These are phyloP conservation scores for Colletotrichum filicis DNA, from an alignment of 2,329 filamentous ascomycete genomes.

Conservation along the genomic window DNA sequence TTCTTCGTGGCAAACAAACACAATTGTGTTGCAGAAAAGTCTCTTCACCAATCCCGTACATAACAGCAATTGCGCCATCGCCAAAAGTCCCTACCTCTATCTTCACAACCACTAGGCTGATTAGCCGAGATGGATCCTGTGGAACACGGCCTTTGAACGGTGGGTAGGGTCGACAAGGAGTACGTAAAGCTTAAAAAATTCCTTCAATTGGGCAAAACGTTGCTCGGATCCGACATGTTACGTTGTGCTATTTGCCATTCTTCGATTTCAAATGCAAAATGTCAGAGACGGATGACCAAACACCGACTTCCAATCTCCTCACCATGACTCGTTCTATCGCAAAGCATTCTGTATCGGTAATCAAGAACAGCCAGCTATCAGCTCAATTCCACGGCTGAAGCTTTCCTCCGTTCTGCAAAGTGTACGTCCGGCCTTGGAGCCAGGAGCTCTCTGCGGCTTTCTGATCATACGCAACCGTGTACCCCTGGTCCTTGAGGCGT, in stretches of 20 bases:
- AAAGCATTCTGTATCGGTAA: neutral
- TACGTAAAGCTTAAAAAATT: neutral
- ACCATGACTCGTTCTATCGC: neutral
- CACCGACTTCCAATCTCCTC: neutral
- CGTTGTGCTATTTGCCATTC: neutral
- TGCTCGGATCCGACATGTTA: neutral
- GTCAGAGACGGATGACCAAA: neutral
- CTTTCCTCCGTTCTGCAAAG: neutral
- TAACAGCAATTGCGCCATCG: slow-evolving; percentile 25
- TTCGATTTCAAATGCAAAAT: neutral
- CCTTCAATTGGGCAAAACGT: neutral
- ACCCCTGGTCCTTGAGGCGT: neutral
- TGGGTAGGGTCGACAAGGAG: neutral
- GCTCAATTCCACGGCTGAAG: neutral
- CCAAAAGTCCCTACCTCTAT: slow-evolving; percentile 24
- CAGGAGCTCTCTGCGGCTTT: slow-evolving; percentile 6
- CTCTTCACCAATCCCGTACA: neutral
- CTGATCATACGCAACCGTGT: neutral
- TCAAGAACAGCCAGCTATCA: no score
- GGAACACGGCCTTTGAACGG: neutral
- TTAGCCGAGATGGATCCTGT: neutral
- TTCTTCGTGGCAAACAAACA: neutral
- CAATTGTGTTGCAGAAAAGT: neutral
- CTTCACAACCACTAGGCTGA: neutral
- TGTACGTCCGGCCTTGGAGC: slow-evolving; percentile 10